phyloP scores from a whole-genome alignment of 345 rosid species.

The Linum trigynum region DNA sequence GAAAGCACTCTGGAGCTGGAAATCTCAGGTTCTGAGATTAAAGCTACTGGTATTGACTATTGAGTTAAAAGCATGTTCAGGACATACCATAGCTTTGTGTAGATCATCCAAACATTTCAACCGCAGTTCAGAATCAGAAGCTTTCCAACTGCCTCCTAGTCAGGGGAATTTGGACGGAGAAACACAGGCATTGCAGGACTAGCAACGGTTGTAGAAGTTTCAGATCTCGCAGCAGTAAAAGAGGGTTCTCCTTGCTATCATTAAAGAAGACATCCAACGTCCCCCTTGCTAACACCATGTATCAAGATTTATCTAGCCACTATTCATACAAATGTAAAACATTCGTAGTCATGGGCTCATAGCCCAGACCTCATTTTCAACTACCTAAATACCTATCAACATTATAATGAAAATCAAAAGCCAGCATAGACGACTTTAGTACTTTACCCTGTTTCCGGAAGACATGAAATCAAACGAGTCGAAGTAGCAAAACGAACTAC shows the following conservation, averaged over 20 bases:
- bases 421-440: too few species aligned
- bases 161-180: not conserved
- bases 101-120: constrained; percentile 93
- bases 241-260: constrained; percentile 36
- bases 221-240: constrained; percentile 52
- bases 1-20: constrained; percentile 91
- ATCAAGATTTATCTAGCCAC: too few species aligned
- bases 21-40: constrained; percentile 73
- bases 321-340: too few species aligned
- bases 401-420: too few species aligned
- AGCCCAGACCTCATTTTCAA: too few species aligned
- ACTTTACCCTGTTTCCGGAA: too few species aligned
- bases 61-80: constrained; percentile 96
- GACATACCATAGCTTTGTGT: constrained; percentile 79
- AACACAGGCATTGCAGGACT: constrained; percentile 29
- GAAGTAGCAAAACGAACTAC: too few species aligned
- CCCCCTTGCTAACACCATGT: too few species aligned
- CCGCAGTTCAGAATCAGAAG: constrained; percentile 77
- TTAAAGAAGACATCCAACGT: too few species aligned
- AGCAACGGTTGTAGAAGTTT: constrained; percentile 38
- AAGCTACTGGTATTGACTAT: constrained; percentile 89
- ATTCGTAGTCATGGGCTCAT: too few species aligned
- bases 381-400: too few species aligned
- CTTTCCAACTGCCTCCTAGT: constrained; percentile 95
- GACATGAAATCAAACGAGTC: too few species aligned